Evolutionary conservation across 1,284 basidiomycete species (phyloP), one percentile per base, ranked within the genome.

Genomic region (Austroboletus novae-zelandiae): DNA sequence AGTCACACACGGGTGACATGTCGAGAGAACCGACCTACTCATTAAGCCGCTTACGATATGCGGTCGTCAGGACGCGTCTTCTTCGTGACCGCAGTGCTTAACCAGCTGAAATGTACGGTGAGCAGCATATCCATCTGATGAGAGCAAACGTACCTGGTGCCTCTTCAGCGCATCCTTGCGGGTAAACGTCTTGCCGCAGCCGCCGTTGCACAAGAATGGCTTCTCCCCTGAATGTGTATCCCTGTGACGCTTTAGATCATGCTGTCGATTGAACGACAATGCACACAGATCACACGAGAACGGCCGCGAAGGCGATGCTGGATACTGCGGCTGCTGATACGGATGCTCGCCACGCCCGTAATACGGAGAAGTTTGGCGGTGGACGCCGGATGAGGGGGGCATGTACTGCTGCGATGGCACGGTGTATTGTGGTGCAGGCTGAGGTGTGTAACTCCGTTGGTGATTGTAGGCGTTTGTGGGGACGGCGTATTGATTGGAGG

Each of bases 181-280:
- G 44, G 88, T 90, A 64, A 90, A 90, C 3, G 86, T 89, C 74
- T 89, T 90, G 45, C 86, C 86, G 55, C 87, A 90, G 36, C 84
- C 84, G 13, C 88, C 87, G 57, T 88, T 87, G 68, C 88, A 90
- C 30, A 81, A 68, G 69, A 83, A 90, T 11, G 88, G 88, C 64
- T 89, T 88, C 68, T 89, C 87, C 40, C 86, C 86, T 11, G 84
- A 85, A 69, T 89, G 86, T 20, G 86, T 89, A 60, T 90, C 87
- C 57, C 84, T 76, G 70, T 90, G 87, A 37, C 87, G 79, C 66
- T 90, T 90, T 61, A 90, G 67, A 66, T 90, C 87, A 66, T 90
- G 88, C 63, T 88, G 86, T 47, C 87, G 79, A 63, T 87, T 89
- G 73, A 90, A 90, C 17, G 87, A 89, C 56, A 90, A 67, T n/a